A percentile compares a stretch with the other conserved stretches of the same genome.
Evolutionary conservation across 768 basidiomycete species (phyloP).

Genomic region (Artomyces pyxidatus): DNA sequence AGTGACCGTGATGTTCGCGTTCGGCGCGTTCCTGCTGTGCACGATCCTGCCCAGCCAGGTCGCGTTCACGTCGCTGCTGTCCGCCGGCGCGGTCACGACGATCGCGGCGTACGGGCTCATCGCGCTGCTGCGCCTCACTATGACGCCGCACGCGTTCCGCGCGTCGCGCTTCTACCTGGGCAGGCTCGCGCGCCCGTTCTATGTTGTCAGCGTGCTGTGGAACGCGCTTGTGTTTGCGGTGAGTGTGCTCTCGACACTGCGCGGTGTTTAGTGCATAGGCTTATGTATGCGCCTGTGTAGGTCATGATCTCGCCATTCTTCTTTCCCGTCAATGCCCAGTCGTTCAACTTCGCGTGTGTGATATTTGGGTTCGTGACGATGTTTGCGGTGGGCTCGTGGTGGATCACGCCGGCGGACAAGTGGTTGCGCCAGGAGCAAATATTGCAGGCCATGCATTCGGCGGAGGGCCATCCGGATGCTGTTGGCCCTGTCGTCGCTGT

Average conservation of each 20-base stretch:
- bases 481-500: too few species aligned
- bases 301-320: conserved; percentile 81
- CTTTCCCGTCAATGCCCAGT: conserved; percentile 70
- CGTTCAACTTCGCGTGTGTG: conserved; percentile 79
- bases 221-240: conserved; percentile 70
- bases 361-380: conserved; percentile 76
- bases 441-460: conserved; percentile 34
- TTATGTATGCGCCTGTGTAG: too few species aligned
- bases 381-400: conserved; percentile 73
- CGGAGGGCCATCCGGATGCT: conserved; percentile 14
- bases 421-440: conserved; percentile 70
- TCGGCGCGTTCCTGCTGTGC: conserved; percentile 67
- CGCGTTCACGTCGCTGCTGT: conserved; percentile 85
- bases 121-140: conserved; percentile 61
- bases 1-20: conserved; percentile 78
- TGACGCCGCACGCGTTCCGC: conserved; percentile 70
- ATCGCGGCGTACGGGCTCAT: conserved; percentile 87
- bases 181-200: conserved; percentile 57
- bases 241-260: conserved; percentile 22
- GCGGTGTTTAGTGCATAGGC: conserved; percentile 8
- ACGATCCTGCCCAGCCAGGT: conserved; percentile 86
- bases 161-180: conserved; percentile 69
- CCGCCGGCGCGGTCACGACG: conserved; percentile 78
- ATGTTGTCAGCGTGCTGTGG: conserved; percentile 58
- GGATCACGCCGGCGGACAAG: conserved; percentile 65